Evolutionary conservation across 768 basidiomycete genomes (phyloP), one percentile per base, ranked within the genome.

Genomic region (Infundibulicybe gibba): DNA sequence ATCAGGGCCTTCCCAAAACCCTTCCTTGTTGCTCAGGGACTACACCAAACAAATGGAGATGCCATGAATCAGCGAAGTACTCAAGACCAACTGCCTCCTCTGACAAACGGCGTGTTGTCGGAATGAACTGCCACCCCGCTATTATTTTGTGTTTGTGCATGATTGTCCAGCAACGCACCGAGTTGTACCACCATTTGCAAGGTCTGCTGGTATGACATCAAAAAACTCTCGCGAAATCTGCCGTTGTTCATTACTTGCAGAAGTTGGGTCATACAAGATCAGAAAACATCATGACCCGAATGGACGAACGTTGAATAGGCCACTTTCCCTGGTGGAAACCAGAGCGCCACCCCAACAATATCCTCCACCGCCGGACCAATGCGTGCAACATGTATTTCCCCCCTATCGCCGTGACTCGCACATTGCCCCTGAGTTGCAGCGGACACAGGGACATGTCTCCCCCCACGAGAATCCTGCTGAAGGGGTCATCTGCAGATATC

Each of bases 261-360:
- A 3, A 16, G 31, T 30, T 30, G 16, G 11, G 21, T 39, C 16
- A 33, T 21, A 35, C n/a, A 10, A 8, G 31, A 11, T 2, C 14
- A 32, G 32, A 1, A 33, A 17, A 21, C 13, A 33, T 1, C 13
- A 10, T 1, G 25, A 38, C 6, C 35, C 4, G 17, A 6, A 10
- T 38, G 17, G 25, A 48, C 59, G 16, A 43, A 63, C 63, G 58
- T 65, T 3, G 55, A 44, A 25, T 58, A 52, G 14, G 51, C 40
- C 13, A 48, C 49, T 40, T 54, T 51, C 1, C 65, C 64, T 5
- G 65, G 67, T 0, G 62, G 60, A 50, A 57, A 64, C 63, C 64
- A 66, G 11, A 62, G 14, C 9, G 63, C 61, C 6, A 56, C 61
- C n/a, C 64, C 62, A 10, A 66, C 53, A 20, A 67, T 61, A 19